Conservation (phyloP, 2,329 filamentous ascomycete species). For the Fusarium pseudocircinatum region DNA sequence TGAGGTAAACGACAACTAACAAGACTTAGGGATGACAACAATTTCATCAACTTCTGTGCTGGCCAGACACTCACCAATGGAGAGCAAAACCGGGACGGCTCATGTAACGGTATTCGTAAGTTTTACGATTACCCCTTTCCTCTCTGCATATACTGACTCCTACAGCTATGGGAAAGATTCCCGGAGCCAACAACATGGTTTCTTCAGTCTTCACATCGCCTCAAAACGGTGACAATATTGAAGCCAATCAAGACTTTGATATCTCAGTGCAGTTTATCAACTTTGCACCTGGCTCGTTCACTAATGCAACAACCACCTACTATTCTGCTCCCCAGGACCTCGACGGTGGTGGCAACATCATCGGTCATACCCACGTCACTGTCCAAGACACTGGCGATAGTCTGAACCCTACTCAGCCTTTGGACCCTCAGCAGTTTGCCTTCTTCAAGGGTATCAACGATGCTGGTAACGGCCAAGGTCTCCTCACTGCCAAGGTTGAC, state of each 20-base stretch:
- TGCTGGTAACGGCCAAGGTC: constrained; percentile 64
- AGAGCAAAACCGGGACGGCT: constrained; percentile 64
- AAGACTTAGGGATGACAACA: constrained; percentile 61
- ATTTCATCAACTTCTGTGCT: constrained; percentile 72
- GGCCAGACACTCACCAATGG: constrained; percentile 68
- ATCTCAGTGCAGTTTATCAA: constrained; percentile 63
- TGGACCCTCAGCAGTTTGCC: constrained; percentile 63
- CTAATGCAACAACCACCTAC: constrained; percentile 68
- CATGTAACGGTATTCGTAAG: constrained; percentile 71
- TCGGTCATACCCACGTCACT: constrained; percentile 69
- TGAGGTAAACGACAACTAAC: constrained; percentile 11
- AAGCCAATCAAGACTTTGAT: constrained; percentile 60
- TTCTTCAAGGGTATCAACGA: constrained; percentile 77
- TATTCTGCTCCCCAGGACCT: constrained; percentile 68
- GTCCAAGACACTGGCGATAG: constrained; percentile 64
- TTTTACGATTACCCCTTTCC: constrained; percentile 20
- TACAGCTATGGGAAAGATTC: constrained; percentile 69
- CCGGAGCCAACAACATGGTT: constrained; percentile 64
- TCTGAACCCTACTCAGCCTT: constrained; percentile 61
- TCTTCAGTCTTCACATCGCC: constrained; percentile 65
- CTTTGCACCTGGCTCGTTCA: constrained; percentile 67
- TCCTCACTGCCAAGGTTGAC: constrained; percentile 62
- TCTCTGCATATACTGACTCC: constrained; percentile 24
- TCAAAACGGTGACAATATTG: constrained; percentile 59
- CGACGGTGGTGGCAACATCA: constrained; percentile 58